These are phyloP conservation scores for Cyberlindnera veronae DNA, from an alignment of 805 yeast genomes.

Conservation along the genomic window DNA sequence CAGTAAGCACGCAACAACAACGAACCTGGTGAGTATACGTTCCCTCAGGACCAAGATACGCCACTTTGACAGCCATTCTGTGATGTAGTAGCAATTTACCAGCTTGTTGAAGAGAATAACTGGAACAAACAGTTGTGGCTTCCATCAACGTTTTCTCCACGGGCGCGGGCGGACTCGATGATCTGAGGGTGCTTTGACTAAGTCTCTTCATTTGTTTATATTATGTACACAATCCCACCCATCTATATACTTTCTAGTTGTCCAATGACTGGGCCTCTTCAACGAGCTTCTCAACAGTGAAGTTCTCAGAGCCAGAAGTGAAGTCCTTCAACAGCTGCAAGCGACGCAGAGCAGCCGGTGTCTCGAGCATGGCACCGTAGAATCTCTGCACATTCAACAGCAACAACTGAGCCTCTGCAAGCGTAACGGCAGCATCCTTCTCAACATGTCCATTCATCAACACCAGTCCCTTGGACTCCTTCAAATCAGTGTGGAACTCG, in stretches of 20 bases:
- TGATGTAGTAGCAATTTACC: no score
- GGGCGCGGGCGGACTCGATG: no score
- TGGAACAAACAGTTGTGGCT: no score
- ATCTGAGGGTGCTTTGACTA: no score
- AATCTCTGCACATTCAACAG: constrained; percentile 76
- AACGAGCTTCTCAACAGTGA: constrained; percentile 64
- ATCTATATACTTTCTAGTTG: no score
- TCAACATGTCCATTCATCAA: constrained; percentile 88
- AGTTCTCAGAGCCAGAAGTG: constrained; percentile 63
- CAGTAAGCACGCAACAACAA: background rate
- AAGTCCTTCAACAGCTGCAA: constrained; percentile 59
- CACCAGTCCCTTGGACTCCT: constrained; percentile 54
- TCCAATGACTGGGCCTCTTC: constrained; percentile 74
- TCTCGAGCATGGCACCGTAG: constrained; percentile 61
- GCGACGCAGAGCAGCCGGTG: constrained; percentile 45
- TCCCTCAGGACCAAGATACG: constrained; percentile 86
- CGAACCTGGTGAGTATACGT: constrained; percentile 86
- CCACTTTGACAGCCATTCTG: constrained; percentile 40
- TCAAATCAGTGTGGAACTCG: constrained; percentile 79
- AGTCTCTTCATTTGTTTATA: background rate
- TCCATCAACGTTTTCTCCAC: no score
- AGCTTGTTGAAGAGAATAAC: no score
- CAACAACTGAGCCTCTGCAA: constrained; percentile 76
- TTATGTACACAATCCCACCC: background rate
- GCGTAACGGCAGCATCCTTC: constrained; percentile 57